Evolutionary conservation across 2,329 filamentous ascomycete species (phyloP).

Genomic region (Geosmithia flava): DNA sequence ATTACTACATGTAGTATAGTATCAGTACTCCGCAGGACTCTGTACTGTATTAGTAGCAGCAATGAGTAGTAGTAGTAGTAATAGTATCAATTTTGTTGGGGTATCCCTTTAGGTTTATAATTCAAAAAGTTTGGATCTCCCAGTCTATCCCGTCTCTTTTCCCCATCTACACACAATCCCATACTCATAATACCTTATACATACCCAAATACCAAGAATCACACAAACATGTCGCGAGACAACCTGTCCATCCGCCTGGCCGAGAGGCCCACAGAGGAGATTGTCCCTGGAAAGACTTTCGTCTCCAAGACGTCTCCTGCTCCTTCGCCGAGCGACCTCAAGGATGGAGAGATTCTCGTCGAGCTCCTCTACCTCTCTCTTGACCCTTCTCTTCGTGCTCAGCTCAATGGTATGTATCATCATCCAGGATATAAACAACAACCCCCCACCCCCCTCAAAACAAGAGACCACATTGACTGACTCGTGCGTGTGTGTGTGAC

Average conservation of each 20-base stretch:
- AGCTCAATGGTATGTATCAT: slow-evolving; percentile 40
- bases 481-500: not conserved
- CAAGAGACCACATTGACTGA: not conserved
- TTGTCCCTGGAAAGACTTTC: slow-evolving; percentile 57
- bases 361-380: slow-evolving; percentile 53
- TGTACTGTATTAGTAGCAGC: too few species aligned
- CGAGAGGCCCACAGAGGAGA: slow-evolving; percentile 46
- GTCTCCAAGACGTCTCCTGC: slow-evolving; percentile 34
- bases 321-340: slow-evolving; percentile 37
- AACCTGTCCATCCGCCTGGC: slow-evolving; percentile 46
- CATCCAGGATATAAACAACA: not conserved
- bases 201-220: not conserved
- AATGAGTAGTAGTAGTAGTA: too few species aligned
- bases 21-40: too few species aligned
- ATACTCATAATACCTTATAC: too few species aligned
- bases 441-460: too few species aligned
- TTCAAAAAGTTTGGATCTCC: too few species aligned
- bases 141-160: not conserved
- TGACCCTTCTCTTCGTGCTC: slow-evolving; percentile 67
- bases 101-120: too few species aligned
- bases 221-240: slow-evolving; percentile 24
- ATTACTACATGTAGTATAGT: too few species aligned
- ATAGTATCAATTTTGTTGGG: too few species aligned
- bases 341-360: slow-evolving; percentile 52
- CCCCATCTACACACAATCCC: not conserved